Percentiles rank a stretch among this genome's conserved stretches.
Evolutionary conservation across 495 filamentous ascomycete species (phyloP).

Genomic region (Massariosphaeria phaeospora): DNA sequence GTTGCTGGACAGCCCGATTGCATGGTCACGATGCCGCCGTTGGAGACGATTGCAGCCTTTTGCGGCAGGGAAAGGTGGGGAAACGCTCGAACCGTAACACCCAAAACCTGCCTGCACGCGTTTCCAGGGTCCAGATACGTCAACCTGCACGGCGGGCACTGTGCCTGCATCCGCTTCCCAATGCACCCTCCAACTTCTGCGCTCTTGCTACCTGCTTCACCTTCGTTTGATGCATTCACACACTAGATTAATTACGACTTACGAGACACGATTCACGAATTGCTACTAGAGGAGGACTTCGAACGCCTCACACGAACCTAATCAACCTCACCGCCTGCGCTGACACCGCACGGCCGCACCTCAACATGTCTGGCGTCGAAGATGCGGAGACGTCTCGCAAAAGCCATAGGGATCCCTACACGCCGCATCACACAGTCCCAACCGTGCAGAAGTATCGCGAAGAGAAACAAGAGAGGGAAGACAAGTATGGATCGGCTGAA

Average conservation of each 20-base stretch:
- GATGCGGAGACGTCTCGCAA: constrained; percentile 45
- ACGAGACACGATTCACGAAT: neutral
- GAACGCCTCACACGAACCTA: neutral
- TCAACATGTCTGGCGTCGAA: constrained; percentile 40
- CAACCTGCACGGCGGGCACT: too few relatives aligned
- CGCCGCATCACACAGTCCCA: constrained; percentile 54
- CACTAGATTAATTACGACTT: neutral
- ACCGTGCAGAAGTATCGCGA: constrained; percentile 60
- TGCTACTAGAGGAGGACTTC: neutral
- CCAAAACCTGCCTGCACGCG: too few relatives aligned
- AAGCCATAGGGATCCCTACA: constrained; percentile 51
- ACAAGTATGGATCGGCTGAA: constrained; percentile 27
- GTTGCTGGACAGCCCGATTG: too few relatives aligned
- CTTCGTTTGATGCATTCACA: too few relatives aligned
- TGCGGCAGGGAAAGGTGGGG: too few relatives aligned
- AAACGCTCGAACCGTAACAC: too few relatives aligned
- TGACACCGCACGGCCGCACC: neutral
- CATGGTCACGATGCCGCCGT: too few relatives aligned
- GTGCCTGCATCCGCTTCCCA: too few relatives aligned
- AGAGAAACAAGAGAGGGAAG: constrained; percentile 48
- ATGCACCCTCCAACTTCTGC: too few relatives aligned
- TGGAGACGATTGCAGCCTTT: too few relatives aligned
- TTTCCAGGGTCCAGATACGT: too few relatives aligned
- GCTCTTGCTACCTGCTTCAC: too few relatives aligned
- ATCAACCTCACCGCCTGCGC: neutral